Base-by-base conservation (phyloP, 2,329 filamentous ascomycete species). In the Pezicula rhizophila region DNA sequence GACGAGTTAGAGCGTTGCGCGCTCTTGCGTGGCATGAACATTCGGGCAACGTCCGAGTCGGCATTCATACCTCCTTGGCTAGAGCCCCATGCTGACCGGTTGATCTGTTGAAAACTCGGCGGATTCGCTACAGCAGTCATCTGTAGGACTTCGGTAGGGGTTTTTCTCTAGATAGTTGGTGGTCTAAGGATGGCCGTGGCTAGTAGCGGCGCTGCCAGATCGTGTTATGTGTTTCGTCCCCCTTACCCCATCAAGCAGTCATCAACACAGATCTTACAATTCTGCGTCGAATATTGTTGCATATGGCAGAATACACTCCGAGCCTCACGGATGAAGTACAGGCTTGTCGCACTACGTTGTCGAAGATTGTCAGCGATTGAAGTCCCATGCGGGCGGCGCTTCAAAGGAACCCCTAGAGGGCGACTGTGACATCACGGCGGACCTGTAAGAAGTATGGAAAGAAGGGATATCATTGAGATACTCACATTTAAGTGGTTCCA, bases 1-100 rank as follows among this genome's bases (percentile, higher is more conserved):
- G 89, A 93, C 33, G 92, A 97, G 74, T 89, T 95, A 63, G 85
- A 85, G 66, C 92, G 84, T 67, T 92, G 88, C 53, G 89, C 77
- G 64, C 79, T 84, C 73, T 96, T 96, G 61, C 90, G 88, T 64
- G 89, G 87, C 78, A 88, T 85, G 68, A 95, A 89, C 80, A 95
- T 91, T 68, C 86, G 85, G 71, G 86, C 82, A 57, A 85, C 82
- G 70, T 95, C 89, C 5, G 28, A 31, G 73, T 95, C 89, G 66
- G 84, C 73, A 71, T 86, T 88, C 82, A 89, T 87, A 64, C 76
- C 75, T 71, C 77, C 81, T 70, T 78, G 72, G 51, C 63, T 82
- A 79, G 78, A 73, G 66, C 77, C 74, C 81, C 81, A 85, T 83
- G 72, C 74, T 75, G 79, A 74, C 68, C 80, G 76, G 64, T 78